These are phyloP conservation scores for Singerocomus rubriflavus DNA, from an alignment of 1,284 basidiomycete species.

Conservation along the genomic window DNA sequence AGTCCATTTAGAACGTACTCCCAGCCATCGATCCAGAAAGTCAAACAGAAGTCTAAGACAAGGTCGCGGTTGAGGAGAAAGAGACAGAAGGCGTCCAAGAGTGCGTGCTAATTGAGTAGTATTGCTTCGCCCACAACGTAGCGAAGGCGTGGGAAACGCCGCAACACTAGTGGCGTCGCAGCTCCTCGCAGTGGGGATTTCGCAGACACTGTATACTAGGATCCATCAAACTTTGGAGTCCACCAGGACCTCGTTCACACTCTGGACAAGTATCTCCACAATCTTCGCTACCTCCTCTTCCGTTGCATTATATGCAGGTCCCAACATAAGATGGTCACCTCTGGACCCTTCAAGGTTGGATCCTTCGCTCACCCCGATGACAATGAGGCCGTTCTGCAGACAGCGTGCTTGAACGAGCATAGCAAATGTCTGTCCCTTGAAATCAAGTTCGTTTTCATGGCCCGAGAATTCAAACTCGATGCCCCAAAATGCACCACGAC, in stretches of 20 bases:
- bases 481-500: slow-evolving; percentile 78
- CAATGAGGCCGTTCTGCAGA: slow-evolving; percentile 60
- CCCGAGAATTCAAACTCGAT: slow-evolving; percentile 73
- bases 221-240: slow-evolving; percentile 17
- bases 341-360: slow-evolving; percentile 63
- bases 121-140: slow-evolving; percentile 24
- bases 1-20: slow-evolving; percentile 82
- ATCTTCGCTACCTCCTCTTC: slow-evolving; percentile 64
- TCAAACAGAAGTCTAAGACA: slow-evolving; percentile 22
- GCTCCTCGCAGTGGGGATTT: not conserved
- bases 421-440: slow-evolving; percentile 54
- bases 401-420: slow-evolving; percentile 63
- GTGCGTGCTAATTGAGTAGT: slow-evolving; percentile 28
- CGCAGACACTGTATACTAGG: not conserved
- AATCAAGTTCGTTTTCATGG: slow-evolving; percentile 43
- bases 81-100: slow-evolving; percentile 17
- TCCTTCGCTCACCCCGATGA: slow-evolving; percentile 73
- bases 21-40: slow-evolving; percentile 71
- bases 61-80: slow-evolving; percentile 28
- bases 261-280: slow-evolving; percentile 57
- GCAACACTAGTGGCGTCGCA: slow-evolving; percentile 12
- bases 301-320: slow-evolving; percentile 75
- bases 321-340: slow-evolving; percentile 67
- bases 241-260: slow-evolving; percentile 59
- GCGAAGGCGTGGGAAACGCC: slow-evolving; percentile 33